Evolutionary conservation across 106 monocot species (phyloP).

Genomic region (Acorus calamus): DNA sequence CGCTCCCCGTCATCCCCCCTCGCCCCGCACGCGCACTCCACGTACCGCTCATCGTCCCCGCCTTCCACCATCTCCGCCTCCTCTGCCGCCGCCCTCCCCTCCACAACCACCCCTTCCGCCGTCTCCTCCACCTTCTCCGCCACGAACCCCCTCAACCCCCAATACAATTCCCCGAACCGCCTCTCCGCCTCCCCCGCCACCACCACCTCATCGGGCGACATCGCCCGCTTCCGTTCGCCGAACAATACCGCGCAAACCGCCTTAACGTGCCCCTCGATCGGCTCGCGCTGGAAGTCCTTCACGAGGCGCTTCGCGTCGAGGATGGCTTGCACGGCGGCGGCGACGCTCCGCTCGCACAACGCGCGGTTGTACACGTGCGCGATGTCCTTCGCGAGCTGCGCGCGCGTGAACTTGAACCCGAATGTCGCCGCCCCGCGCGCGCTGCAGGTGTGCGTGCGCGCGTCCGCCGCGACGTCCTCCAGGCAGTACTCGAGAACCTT

Average conservation of each 20-base stretch:
- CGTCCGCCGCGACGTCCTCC: slow-evolving; percentile 41
- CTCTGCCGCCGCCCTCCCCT: slow-evolving; percentile 1
- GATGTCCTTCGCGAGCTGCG: slow-evolving; percentile 59
- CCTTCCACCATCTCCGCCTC: slow-evolving; percentile 33
- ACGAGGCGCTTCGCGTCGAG: slow-evolving; percentile 68
- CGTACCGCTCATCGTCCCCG: slow-evolving; percentile 12
- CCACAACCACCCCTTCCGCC: slow-evolving; percentile 13
- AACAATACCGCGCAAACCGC: slow-evolving; percentile 38
- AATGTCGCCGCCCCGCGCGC: slow-evolving; percentile 7
- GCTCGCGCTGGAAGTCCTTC: slow-evolving; percentile 37
- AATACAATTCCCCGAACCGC: slow-evolving; percentile 50
- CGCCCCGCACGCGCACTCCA: slow-evolving; percentile 80
- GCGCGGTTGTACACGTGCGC: slow-evolving; percentile 49
- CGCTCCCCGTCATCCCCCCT: slow-evolving; percentile 74
- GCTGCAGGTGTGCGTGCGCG: slow-evolving; percentile 3
- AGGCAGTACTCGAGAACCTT: slow-evolving; percentile 90
- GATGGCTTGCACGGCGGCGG: slow-evolving; percentile 39
- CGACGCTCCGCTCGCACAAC: slow-evolving; percentile 28
- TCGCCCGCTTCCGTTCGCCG: background rate
- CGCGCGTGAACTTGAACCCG: slow-evolving; percentile 25
- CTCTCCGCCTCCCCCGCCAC: slow-evolving; percentile 43
- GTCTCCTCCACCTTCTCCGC: slow-evolving; percentile 26
- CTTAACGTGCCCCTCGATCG: slow-evolving; percentile 7
- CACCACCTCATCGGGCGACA: slow-evolving; percentile 31
- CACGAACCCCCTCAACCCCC: slow-evolving; percentile 47